phyloP scores from a whole-genome alignment of 2,329 filamentous ascomycete species.

The Monosporascus sp. region DNA sequence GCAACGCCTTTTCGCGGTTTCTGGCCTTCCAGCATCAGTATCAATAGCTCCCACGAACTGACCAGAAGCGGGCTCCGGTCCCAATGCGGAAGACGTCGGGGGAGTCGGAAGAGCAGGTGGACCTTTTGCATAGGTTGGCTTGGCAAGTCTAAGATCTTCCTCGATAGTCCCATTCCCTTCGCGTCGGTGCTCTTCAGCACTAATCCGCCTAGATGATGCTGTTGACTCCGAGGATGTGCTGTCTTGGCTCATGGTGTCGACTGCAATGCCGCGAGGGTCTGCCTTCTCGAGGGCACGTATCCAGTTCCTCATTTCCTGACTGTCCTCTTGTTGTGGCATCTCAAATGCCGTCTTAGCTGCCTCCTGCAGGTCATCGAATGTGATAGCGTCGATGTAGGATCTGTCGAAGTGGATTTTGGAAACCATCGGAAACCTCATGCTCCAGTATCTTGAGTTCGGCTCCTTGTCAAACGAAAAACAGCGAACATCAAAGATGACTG shows the following conservation, averaged over 20 bases:
- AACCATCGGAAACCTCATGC: slow-evolving; percentile 70
- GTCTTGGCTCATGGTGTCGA: slow-evolving; percentile 41
- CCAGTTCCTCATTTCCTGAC: slow-evolving; percentile 57
- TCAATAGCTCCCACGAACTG: not conserved
- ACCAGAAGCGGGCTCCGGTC: no score
- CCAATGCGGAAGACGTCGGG: not conserved
- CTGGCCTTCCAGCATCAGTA: not conserved
- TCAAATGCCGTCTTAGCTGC: slow-evolving; percentile 55
- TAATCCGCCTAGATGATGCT: slow-evolving; percentile 7
- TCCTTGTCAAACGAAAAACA: slow-evolving; percentile 75
- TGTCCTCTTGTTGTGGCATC: slow-evolving; percentile 45
- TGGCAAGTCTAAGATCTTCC: not conserved
- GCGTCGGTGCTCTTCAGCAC: not conserved
- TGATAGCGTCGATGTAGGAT: slow-evolving; percentile 60
- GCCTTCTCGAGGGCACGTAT: slow-evolving; percentile 52
- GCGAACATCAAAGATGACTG: slow-evolving; percentile 73
- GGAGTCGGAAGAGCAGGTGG: not conserved
- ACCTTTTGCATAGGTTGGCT: not conserved
- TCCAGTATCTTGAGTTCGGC: slow-evolving; percentile 64
- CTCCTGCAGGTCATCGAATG: slow-evolving; percentile 63
- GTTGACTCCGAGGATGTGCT: slow-evolving; percentile 29
- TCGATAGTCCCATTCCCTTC: no score
- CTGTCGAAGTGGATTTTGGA: slow-evolving; percentile 75
- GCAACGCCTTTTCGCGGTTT: not conserved
- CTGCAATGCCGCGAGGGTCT: slow-evolving; percentile 38